Evolutionary conservation across 805 yeast genomes (phyloP), one percentile per base, ranked within the genome.

Genomic region (Kazachstania kunashirensis): DNA sequence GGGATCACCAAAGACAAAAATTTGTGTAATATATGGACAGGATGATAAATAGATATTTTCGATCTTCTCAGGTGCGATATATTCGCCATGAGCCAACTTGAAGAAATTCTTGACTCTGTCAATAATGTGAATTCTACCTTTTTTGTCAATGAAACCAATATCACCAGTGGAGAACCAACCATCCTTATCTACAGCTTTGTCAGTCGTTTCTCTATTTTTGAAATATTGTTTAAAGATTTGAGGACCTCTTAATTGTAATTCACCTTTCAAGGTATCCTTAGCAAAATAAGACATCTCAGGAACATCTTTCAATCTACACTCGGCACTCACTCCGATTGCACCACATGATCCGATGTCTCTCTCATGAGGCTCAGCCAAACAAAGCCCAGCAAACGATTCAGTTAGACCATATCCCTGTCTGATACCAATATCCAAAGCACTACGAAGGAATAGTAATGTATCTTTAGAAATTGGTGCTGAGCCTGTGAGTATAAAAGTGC

Each of bases 41-140:
- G 66, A 61, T 0, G 80, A 65, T 24, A 75, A 53, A 53, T 80
- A 79, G 12, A 62, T 58, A 49, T 76, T 78, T 52, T 81, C 89
- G 46, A 81, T 73, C 56, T 73, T 78, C 50, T 81, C 92, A 14
- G 85, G 83, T 1, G 85, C 80, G 38, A 81, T 71, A 55, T 80
- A 81, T 58, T 74, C 79, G 33, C 79, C 79, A 52, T 74, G 79
- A 3, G 77, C 64, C 37, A 74, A 53, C 46, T 81, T 81, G 67
- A 80, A 81, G 61, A 81, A 80, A 60, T 81, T 82, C 64, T 81
- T 81, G 27, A 81, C 85, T 43, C 92, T 67, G 51, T 82, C 92
- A 47, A 81, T 68, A 40, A 81, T 75, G 34, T 58, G 63, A 17
- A 82, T 53, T 32, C 79, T 66, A 10, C 86, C 84, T 6, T 62